phyloP scores from a whole-genome alignment of 2,329 filamentous ascomycete genomes.

The Didymella pinodella region DNA sequence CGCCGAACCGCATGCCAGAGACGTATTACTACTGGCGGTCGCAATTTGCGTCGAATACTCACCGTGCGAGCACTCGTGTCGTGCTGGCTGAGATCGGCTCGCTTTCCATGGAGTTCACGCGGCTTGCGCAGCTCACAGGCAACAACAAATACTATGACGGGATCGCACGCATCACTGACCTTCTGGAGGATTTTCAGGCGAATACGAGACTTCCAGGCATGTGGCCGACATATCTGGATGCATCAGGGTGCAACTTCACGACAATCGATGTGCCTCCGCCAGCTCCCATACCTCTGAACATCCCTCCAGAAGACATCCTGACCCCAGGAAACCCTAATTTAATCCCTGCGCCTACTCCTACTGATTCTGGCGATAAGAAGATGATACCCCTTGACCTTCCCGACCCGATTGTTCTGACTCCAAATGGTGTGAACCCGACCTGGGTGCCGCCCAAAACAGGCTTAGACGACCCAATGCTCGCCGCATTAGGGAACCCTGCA shows the following conservation, averaged over 20 bases:
- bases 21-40: conserved; percentile 65
- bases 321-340: not conserved
- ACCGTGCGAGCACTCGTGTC: conserved; percentile 52
- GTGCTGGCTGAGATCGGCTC: conserved; percentile 59
- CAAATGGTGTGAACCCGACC: conserved; percentile 28
- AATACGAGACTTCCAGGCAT: conserved; percentile 57
- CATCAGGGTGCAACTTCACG: conserved; percentile 48
- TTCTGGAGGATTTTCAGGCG: conserved; percentile 55
- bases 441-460: conserved; percentile 22
- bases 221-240: conserved; percentile 58
- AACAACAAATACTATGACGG: conserved; percentile 59
- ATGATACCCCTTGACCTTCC: conserved; percentile 45
- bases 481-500: conserved; percentile 15
- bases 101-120: conserved; percentile 59
- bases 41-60: conserved; percentile 47
- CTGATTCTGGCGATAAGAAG: conserved; percentile 41
- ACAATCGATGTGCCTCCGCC: conserved; percentile 37
- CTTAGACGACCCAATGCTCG: conserved; percentile 19
- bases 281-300: conserved; percentile 27
- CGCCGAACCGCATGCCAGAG: conserved; percentile 71
- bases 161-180: conserved; percentile 55
- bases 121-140: conserved; percentile 57
- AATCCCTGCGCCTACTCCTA: conserved; percentile 20
- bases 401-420: conserved; percentile 37
- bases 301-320: conserved; percentile 4